Evolutionary conservation across 768 basidiomycete genomes (phyloP).

Genomic region (Boletus subparvulus): DNA sequence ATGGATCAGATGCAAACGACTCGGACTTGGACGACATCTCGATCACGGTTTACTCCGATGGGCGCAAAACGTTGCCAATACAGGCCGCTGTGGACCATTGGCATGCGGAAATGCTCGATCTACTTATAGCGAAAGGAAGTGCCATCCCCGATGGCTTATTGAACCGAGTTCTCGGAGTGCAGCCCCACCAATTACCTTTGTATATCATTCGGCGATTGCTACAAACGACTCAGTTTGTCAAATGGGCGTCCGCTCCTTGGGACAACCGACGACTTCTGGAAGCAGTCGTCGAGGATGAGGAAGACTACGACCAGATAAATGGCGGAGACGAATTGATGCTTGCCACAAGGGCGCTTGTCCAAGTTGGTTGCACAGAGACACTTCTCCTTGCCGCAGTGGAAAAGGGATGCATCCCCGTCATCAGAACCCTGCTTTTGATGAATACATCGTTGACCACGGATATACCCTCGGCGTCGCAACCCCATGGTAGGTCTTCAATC

Average conservation of each 20-base stretch:
- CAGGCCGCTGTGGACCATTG: conserved; percentile 1
- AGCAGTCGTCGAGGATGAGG: background rate
- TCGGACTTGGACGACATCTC: background rate
- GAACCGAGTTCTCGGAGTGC: background rate
- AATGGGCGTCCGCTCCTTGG: background rate
- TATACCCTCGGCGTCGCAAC: too few species aligned
- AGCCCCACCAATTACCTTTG: conserved; percentile 1
- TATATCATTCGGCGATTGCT: conserved; percentile 1
- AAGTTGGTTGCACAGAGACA: background rate
- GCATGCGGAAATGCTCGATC: background rate
- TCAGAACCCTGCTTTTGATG: background rate
- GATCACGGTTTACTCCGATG: background rate
- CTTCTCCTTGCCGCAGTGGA: conserved; percentile 7
- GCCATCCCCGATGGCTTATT: background rate
- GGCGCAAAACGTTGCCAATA: background rate
- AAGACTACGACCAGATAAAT: background rate
- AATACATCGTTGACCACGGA: background rate
- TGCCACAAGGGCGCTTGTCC: background rate
- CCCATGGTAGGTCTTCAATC: background rate
- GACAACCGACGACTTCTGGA: conserved; percentile 3
- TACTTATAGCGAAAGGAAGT: conserved; percentile 1
- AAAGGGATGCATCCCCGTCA: background rate
- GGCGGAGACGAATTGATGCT: background rate
- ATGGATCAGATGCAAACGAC: background rate
- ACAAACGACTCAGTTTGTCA: background rate